Base-by-base conservation (phyloP, 495 filamentous ascomycete species). In the Lindgomyces ingoldianus region DNA sequence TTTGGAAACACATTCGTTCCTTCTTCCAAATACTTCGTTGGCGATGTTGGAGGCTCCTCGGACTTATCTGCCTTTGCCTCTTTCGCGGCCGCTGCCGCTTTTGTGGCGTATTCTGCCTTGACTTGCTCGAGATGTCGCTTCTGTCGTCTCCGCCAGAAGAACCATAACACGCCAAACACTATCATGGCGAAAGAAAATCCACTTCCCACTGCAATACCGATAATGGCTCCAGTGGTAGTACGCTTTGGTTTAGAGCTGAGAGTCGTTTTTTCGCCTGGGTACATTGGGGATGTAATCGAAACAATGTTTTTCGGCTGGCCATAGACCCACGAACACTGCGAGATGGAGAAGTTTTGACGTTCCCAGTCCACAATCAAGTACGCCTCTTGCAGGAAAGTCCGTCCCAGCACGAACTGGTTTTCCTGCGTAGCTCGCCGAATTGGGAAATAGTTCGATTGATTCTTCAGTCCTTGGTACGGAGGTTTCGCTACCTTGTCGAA, bases 301-400 rank as follows among this genome's bases (percentile, higher is more conserved):
- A 78, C 59, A 48, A 80, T 70, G 30, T 75, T 71, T 47, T 74
- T 56, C 19, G 49, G 6, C 8, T 68, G 71, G 26, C 72, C 76
- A 52, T 75, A 73, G 25, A 69, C 60, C 69, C 75, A 81, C 0
- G 62, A 57, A 27, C 33, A 49, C 46, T 80, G 76, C 0, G 74
- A 78, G 9, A 84, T 71, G 53, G 79, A 79, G 65, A 82, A 82
- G 4, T 74, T 76, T 10, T 70, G 65, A 24, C 75, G 74, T 45
- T 83, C 77, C 61, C 79, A 81, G 66, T 83, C 77, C 0, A 76
- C 77, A 0, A 75, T 74, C 21, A 81, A 70, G 64, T 81, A 84
- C 60, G 83, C 78, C 76, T 85, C 84, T 69, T 86, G 84, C 16
- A 85, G 70, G 55, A 86, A 85, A 12, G 77, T 77, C 25, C 83